Conservation (phyloP, 306 rosid species). For the Begonia masoniana region DNA sequence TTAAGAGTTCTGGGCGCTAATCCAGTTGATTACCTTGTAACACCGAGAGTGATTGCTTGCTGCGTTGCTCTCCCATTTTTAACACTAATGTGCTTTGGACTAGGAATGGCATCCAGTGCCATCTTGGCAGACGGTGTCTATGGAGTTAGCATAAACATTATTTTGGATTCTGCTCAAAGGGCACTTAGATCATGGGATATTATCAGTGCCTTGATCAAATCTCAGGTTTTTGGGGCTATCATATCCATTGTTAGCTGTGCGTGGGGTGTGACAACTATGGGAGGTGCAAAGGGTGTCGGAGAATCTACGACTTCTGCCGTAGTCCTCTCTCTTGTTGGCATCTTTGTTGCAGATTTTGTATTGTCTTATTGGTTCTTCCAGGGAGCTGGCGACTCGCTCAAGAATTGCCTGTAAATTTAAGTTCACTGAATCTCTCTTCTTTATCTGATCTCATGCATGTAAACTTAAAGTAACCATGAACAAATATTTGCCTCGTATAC, state of each 20-base stretch:
- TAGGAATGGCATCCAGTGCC: conserved; percentile 90
- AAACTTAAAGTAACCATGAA: no score
- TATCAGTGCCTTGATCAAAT: conserved; percentile 83
- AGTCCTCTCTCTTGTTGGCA: conserved; percentile 89
- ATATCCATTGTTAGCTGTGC: conserved; percentile 91
- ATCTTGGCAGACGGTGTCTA: conserved; percentile 72
- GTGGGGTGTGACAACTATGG: conserved; percentile 86
- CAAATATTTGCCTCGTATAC: no score
- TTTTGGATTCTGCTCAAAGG: conserved; percentile 78
- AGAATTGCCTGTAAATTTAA: conserved; percentile 39
- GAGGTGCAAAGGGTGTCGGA: conserved; percentile 97
- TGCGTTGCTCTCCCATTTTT: conserved; percentile 70
- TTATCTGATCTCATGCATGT: no score
- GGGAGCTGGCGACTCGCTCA: conserved; percentile 84
- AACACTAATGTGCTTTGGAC: conserved; percentile 73
- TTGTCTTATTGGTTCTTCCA: conserved; percentile 81
- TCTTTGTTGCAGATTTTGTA: conserved; percentile 79
- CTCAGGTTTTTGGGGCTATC: conserved; percentile 82
- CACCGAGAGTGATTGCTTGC: conserved; percentile 81
- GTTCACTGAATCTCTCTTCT: no score
- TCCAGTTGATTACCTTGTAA: conserved; percentile 87
- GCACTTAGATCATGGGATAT: conserved; percentile 84
- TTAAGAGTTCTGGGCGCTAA: conserved; percentile 83
- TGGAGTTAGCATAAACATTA: conserved; percentile 83
- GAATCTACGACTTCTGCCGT: conserved; percentile 96